phyloP scores from a whole-genome alignment of 169 alveolate genomes.

The Plasmodium relictum region DNA sequence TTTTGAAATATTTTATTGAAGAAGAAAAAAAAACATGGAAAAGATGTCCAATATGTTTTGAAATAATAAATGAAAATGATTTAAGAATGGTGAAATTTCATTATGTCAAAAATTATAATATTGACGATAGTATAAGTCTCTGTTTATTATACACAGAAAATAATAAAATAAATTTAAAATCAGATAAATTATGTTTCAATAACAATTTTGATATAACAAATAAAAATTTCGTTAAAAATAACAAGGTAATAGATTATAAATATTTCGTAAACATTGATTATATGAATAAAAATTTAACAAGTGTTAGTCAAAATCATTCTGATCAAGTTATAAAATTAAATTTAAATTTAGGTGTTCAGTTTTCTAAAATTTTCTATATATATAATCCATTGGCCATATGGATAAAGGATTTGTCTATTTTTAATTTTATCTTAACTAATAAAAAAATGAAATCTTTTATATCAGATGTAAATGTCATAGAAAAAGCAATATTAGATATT shows the following conservation, averaged over 20 bases:
- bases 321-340: slow-evolving; percentile 45
- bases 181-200: slow-evolving; percentile 37
- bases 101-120: slow-evolving; percentile 50
- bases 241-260: slow-evolving; percentile 37
- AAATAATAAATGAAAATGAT: slow-evolving; percentile 64
- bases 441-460: slow-evolving; percentile 11
- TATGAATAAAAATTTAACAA: slow-evolving; percentile 51
- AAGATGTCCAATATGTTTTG: slow-evolving; percentile 52
- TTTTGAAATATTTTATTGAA: slow-evolving; percentile 78
- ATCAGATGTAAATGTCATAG: slow-evolving; percentile 38
- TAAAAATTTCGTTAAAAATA: slow-evolving; percentile 58
- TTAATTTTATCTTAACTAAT: slow-evolving; percentile 28
- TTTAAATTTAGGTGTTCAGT: slow-evolving; percentile 54
- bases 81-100: slow-evolving; percentile 54
- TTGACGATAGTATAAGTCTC: slow-evolving; percentile 40
- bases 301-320: slow-evolving; percentile 42
- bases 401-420: slow-evolving; percentile 57
- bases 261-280: slow-evolving; percentile 39
- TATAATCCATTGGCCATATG: slow-evolving; percentile 58
- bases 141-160: slow-evolving; percentile 62
- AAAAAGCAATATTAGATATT: slow-evolving; percentile 55
- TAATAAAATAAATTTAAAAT: slow-evolving; percentile 55
- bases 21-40: slow-evolving; percentile 64
- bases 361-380: slow-evolving; percentile 42
- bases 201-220: slow-evolving; percentile 60